Evolutionary conservation across 768 basidiomycete species (phyloP), one percentile per base, ranked within the genome.

Genomic region (Termitomyces sp.): DNA sequence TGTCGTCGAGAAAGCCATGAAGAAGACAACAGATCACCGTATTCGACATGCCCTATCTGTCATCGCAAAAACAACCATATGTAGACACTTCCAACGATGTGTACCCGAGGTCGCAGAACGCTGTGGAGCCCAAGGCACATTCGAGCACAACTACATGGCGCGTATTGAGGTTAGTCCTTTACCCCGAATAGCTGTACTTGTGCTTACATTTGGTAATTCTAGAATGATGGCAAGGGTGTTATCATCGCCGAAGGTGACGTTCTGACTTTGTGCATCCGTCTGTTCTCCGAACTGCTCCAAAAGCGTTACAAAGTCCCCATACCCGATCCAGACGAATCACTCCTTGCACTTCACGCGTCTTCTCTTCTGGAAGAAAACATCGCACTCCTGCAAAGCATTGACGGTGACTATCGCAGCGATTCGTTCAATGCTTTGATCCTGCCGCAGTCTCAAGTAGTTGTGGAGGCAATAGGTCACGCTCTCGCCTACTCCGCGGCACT

Each of bases 391-490:
- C 61, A 66, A 46, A 63, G 70, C 13, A 61, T 82, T 42, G 71
- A 72, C 8, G 75, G 73, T 35, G 75, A 77, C 63, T 82, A 84
- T 73, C 82, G 84, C 55, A 80, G 81, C 70, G 74, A 77, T 32
- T 68, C 74, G 0, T 85, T 85, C 71, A 82, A 83, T 68, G 75
- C 78, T 7, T 75, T 83, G 55, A 70, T 87, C 59, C 78, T 88
- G 57, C 87, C 85, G 6, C 81, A 83, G 67, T 81, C 84, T 11
- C 79, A 83, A 55, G 60, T 62, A 13, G 76, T 82, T 7, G 69
- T 88, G 56, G 81, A 85, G 73, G 81, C 86, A n/a, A 82, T 88
- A 45, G 87, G 87, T 4, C 84, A 87, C 66, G 81, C 85, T 16
- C 74, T 85, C 45, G 84, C 86, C 2, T 86, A 87, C 67, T 81